Evolutionary conservation across 495 filamentous ascomycete genomes (phyloP), one percentile per base, ranked within the genome.

Genomic region (Hypoxylon fragiforme): DNA sequence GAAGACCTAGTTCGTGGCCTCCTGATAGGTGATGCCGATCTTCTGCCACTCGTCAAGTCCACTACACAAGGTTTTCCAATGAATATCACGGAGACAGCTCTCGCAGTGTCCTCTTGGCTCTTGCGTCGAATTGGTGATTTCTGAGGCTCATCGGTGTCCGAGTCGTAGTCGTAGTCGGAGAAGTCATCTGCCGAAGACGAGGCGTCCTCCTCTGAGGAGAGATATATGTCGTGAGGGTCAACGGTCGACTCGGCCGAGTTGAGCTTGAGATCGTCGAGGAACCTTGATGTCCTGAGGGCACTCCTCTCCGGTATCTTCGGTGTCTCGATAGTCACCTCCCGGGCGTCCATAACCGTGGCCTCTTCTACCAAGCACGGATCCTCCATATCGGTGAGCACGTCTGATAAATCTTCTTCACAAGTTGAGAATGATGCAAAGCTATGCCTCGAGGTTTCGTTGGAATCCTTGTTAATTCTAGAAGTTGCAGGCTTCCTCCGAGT

Each of bases 151-250:
- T 74, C 70, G 40, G 62, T 65, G 36, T 60, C 69, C 43, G 74
- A 74, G 44, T 78, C 75, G 63, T 67, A 77, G 57, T 67, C 75
- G 57, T 73, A 74, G 54, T 78, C 76, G 41, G 75, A 79, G 38
- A 74, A 75, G 61, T 77, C 75, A 54, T 77, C 75, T 18, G 76
- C 71, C 20, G 75, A 72, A 0, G 76, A 78, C 12, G 76, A 79
- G 36, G 69, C 76, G 37, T 77, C 75, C 54, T 79, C 76, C 42
- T 79, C 76, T 3, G 75, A 78, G 7, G 76, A 79, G 14, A 79
- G 74, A 57, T 79, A 79, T 41, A 74, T 53, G 42, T 75, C 70
- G 54, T 76, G 73, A 2, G 74, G 70, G n/a, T 72, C 51, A 37
- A 52, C 56, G n/a, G 53, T 51, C 1, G 67, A 46, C 43, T 68